phyloP scores from a whole-genome alignment of 148 eudicot species.

The Rhododendron vialii region DNA sequence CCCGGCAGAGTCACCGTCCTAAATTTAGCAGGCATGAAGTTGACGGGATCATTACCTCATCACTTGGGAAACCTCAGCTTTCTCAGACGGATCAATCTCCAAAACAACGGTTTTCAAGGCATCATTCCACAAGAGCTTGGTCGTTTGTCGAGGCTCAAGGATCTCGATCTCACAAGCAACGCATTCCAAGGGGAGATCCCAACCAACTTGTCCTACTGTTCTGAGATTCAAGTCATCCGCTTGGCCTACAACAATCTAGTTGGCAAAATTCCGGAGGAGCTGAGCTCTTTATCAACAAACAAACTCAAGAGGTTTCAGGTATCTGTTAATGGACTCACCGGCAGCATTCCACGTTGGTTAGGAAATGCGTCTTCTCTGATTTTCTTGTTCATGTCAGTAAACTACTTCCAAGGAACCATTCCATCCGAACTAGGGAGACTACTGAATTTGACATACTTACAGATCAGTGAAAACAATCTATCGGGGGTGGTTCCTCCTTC shows the following conservation, averaged over 20 bases:
- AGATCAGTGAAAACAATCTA: neutral
- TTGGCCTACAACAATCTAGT: neutral
- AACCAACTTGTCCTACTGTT: neutral
- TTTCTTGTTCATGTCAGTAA: neutral
- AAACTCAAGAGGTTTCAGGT: neutral
- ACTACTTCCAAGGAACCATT: neutral
- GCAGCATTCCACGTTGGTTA: no score
- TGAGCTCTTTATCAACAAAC: neutral
- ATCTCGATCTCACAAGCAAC: constrained; percentile 4
- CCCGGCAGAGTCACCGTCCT: neutral
- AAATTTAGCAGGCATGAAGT: neutral
- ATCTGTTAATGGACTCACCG: neutral
- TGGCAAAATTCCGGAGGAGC: neutral
- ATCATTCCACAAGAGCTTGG: constrained; percentile 6
- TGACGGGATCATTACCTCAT: neutral
- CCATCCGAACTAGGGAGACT: neutral
- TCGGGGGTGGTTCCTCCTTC: neutral
- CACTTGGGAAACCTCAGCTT: neutral
- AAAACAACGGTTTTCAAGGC: neutral
- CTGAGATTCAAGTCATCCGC: neutral
- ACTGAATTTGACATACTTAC: neutral
- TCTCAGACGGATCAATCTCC: neutral
- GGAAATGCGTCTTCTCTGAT: neutral
- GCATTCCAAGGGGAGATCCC: constrained; percentile 8
- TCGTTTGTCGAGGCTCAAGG: neutral